Evolutionary conservation across 306 rosid genomes (phyloP), one percentile per base, ranked within the genome.

Genomic region (Fragaria iinumae): DNA sequence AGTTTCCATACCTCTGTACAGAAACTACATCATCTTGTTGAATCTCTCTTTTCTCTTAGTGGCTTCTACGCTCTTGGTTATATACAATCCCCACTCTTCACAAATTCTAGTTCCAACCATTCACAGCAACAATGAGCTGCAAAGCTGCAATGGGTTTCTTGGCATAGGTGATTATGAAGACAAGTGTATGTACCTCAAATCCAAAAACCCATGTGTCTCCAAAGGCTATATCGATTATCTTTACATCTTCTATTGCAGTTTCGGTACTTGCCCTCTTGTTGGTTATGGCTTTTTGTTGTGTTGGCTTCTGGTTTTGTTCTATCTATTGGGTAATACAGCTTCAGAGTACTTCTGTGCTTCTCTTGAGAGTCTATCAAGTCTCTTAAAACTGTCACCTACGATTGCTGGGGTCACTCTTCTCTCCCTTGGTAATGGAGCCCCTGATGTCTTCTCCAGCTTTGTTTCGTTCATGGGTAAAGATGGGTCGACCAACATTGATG

Each of bases 361-460:
- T 16, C 82, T 93, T 20, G 92, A 93, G 67, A 87, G 89, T 8
- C 74, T 93, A 39, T 93, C 98, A 1, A 79, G 25, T 16, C 43
- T 90, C 43, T 71, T 93, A 77, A 86, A 88, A 72, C 81, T 93
- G 18, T 88, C 98, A 29, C 98, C 98, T 0, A 85, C 93, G 4
- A 88, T 91, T 73, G 98, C 98, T n/a, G 98, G 98, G 16, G 92
- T 91, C 2, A 93, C 98, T 29, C 85, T 93, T 48, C 97, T 93
- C 32, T 93, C 98, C 44, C 86, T 93, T 0, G 97, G 98, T 43
- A 93, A 93, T 65, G 98, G 98, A 0, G 98, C 97, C 5, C 92
- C 96, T 39, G 98, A 93, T 84, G 93, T 93, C 13, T 93, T 93
- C 73, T 81, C 98, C 0, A 88, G 91, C 65, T 76, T 93, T 70